Base-by-base conservation (phyloP, 1,139 yeast species). In the Diutina neorugosa region DNA sequence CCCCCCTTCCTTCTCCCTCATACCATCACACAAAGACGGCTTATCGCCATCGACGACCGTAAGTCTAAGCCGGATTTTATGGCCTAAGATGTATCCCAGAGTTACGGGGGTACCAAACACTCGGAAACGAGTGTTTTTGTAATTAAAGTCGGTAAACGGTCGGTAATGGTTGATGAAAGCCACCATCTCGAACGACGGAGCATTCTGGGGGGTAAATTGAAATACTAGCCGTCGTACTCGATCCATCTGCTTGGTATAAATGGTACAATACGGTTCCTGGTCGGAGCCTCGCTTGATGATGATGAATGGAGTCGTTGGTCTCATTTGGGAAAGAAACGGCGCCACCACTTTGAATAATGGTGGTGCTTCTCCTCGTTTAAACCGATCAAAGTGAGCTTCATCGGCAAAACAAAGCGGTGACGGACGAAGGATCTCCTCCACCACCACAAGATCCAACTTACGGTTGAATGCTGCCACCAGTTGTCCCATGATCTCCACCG, bases 61-160 rank as follows among this genome's bases (percentile, higher is more conserved):
- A 44, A 74, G 60, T 53, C 70, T 69, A 58, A 73, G 63, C 25
- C 64, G 62, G 1, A 76, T 76, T 54, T 66, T 69, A 56, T 68
- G 69, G 25, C 59, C 61, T 51, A 65, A 56, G 16, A 69, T 60
- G 55, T 69, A 65, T 0, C 70, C 69, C 54, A 64, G 63, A 1
- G 67, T 54, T 3, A 71, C 58, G 4, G 74, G 61, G 0, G 76
- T 68, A 2, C 79, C 78, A 23, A 69, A 55, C 1, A 73, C 61
- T 52, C 79, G 61, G 57, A 74, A 74, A 25, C 77, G 59, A 1
- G 77, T 73, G 37, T 58, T 58, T 49, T 67, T 65, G 56, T 70
- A 73, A 37, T 53, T 61, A 58, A 74, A 74, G 58, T 74, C 79
- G 12, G 75, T 64, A 59, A 69, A 71, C 2, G 78, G 75, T 53